These are phyloP conservation scores for Colletotrichum sublineola DNA, from an alignment of 2,329 filamentous ascomycete species.

Conservation along the genomic window DNA sequence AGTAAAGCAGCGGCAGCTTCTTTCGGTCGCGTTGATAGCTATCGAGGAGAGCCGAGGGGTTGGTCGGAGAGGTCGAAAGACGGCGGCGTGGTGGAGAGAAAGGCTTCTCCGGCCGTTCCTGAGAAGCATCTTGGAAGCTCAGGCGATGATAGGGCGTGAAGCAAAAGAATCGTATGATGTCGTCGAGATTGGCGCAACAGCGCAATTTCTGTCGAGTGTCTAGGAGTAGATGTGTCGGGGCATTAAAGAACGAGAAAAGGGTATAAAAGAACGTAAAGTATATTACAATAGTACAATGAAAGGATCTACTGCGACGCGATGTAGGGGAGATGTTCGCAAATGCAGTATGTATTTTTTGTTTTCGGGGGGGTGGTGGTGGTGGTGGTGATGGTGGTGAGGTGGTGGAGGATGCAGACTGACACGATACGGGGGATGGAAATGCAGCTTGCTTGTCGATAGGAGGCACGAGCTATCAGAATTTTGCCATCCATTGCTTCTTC, in stretches of 20 bases:
- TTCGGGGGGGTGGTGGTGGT: background rate
- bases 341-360: background rate
- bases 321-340: background rate
- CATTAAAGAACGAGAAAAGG: conserved; percentile 35
- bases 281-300: conserved; percentile 39
- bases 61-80: conserved; percentile 31
- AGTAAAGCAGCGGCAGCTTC: conserved; percentile 21
- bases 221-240: conserved; percentile 13
- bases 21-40: conserved; percentile 4
- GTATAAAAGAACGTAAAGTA: conserved; percentile 24
- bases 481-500: conserved; percentile 7
- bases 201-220: conserved; percentile 17
- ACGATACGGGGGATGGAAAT: background rate
- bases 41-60: conserved; percentile 9
- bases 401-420: conserved; percentile 6
- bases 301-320: conserved; percentile 20
- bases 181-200: conserved; percentile 14
- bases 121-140: conserved; percentile 39
- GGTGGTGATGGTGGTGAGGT: background rate
- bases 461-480: conserved; percentile 26
- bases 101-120: conserved; percentile 38
- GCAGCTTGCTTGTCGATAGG: conserved; percentile 23
- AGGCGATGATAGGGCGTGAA: conserved; percentile 16
- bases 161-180: conserved; percentile 5
- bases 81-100: conserved; percentile 38